phyloP scores from a whole-genome alignment of 1,284 basidiomycete species.

The Irpex sp. region DNA sequence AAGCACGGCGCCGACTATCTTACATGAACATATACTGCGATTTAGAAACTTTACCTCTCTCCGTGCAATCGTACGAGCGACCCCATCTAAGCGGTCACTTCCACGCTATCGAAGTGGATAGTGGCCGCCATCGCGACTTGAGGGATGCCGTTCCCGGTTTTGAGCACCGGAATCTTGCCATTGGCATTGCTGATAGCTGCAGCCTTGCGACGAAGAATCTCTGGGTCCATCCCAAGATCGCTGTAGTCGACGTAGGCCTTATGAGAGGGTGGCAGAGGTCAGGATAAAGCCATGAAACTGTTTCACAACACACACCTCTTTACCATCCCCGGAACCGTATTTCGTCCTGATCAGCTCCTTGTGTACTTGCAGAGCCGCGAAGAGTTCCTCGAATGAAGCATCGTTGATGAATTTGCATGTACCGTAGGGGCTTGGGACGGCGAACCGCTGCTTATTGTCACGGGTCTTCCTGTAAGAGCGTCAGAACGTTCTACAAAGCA shows the following conservation, averaged over 20 bases:
- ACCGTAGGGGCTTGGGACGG: slow-evolving; percentile 17
- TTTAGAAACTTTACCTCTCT: too few relatives aligned
- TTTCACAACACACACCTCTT: slow-evolving; percentile 11
- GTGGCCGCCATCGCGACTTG: neutral
- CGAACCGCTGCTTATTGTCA: slow-evolving; percentile 20
- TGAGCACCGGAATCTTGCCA: neutral
- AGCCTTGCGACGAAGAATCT: slow-evolving; percentile 10
- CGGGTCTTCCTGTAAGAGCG: slow-evolving; percentile 15
- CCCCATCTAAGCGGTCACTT: neutral
- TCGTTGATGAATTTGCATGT: slow-evolving; percentile 18
- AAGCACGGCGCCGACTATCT: too few relatives aligned
- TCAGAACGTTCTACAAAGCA: neutral
- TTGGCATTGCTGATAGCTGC: neutral
- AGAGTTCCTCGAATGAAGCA: slow-evolving; percentile 16
- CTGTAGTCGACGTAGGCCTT: slow-evolving; percentile 17
- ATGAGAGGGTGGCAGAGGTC: too few relatives aligned
- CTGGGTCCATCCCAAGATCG: slow-evolving; percentile 20
- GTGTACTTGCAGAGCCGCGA: slow-evolving; percentile 13
- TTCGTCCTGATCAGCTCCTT: slow-evolving; percentile 19
- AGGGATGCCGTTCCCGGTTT: neutral
- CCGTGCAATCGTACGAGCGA: neutral
- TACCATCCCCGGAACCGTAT: slow-evolving; percentile 15
- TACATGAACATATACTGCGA: too few relatives aligned
- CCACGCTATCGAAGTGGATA: neutral
- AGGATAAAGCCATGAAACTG: neutral